Evolutionary conservation across 139 green algal genomes (phyloP), one percentile per base, ranked within the genome.

Genomic region (Haematococcus sp.): DNA sequence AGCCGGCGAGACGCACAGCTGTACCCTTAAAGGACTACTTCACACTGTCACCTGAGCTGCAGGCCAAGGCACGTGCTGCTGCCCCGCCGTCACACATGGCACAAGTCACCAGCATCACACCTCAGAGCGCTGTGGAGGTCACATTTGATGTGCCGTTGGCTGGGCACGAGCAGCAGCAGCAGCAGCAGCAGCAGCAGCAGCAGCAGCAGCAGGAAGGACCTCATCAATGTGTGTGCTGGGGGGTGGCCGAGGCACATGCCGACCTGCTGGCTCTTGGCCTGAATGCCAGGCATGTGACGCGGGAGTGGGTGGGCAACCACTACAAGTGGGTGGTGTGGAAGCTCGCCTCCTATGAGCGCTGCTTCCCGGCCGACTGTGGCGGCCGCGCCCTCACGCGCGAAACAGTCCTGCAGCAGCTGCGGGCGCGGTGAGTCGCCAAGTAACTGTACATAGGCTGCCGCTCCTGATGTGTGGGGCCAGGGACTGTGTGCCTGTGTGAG

Each of bases 311-410:
- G 15, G 25, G 25, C 25, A 93, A 94, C 72, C 82, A 90, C 56
- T 90, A 75, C 68, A 65, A 34, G 25, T 65, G 85, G 89, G 71
- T 89, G 43, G 77, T 93, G n/a, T 94, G 89, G 88, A 93, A 93
- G 81, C 81, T 92, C 54, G 84, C 88, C 32, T 55, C 70, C 1
- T 84, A 87, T 54, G 84, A 90, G 78, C 2, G 77, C 63, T 68
- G 63, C 22, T 69, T 78, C 49, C 25, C 63, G 1, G 59, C 49
- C 5, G 68, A 61, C 34, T 81, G 68, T 63, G 59, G 32, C n/a
- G 59, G 68, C 51, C 40, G 65, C 7, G 54, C 19, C 20, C 51
- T 81, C 28, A 70, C 54, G 4, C 64, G 49, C 22, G 33, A 40
- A 0, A 52, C n/a, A 13, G 63, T 83, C 46, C 46, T 76, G 64